Conservation (phyloP, 2,329 filamentous ascomycete species). For the Moelleriella libera region DNA sequence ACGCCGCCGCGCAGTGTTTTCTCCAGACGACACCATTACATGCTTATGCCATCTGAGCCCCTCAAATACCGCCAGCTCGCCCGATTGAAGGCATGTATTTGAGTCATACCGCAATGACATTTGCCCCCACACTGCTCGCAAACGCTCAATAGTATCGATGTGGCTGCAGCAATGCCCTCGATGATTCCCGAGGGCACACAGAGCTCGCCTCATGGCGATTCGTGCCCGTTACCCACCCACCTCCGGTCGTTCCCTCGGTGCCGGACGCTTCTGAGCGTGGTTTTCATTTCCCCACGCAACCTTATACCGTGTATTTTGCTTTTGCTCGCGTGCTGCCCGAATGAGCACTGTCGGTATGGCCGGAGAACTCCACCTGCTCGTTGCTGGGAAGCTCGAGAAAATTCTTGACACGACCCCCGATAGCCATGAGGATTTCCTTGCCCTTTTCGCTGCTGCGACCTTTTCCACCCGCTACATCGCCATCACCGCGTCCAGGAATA, state of each 20-base stretch:
- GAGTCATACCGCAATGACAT: no score
- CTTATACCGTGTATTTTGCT: constrained; percentile 76
- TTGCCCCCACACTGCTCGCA: no score
- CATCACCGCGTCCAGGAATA: constrained; percentile 61
- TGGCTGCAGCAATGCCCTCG: no score
- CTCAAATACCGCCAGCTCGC: background rate
- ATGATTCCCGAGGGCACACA: no score
- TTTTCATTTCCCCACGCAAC: background rate
- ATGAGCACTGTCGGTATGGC: constrained; percentile 88
- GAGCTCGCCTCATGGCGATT: no score
- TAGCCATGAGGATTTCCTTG: constrained; percentile 68
- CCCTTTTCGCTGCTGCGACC: constrained; percentile 69
- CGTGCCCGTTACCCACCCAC: no score
- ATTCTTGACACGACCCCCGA: constrained; percentile 87
- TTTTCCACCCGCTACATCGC: constrained; percentile 61
- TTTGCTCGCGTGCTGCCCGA: constrained; percentile 89
- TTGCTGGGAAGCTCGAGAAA: constrained; percentile 63
- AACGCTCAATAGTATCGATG: no score
- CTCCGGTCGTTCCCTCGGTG: no score
- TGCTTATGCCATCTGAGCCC: background rate
- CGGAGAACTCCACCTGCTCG: constrained; percentile 86
- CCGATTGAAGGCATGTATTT: background rate
- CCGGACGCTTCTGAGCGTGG: no score
- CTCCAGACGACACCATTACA: background rate
- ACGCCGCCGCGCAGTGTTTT: background rate